Conservation (phyloP, 139 green algal species). For the Tetratostichococcus sp. region DNA sequence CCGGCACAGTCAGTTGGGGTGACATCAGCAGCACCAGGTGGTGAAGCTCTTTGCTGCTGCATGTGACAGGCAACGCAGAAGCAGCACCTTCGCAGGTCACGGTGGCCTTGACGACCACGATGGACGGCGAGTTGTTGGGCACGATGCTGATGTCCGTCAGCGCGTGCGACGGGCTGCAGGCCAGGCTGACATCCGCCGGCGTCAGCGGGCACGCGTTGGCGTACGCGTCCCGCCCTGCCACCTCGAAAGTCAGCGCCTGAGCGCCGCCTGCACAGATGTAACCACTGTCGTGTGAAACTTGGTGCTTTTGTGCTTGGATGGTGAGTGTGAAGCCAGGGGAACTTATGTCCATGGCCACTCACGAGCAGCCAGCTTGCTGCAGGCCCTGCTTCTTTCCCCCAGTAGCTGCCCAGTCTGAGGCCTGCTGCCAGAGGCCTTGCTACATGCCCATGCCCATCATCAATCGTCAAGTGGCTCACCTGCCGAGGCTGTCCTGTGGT, state of each 20-base stretch:
- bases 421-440: not conserved
- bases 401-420: not conserved
- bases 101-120: not conserved
- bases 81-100: not conserved
- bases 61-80: too few species aligned
- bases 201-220: slow-evolving; percentile 7
- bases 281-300: too few species aligned
- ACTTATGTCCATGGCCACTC: too few species aligned
- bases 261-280: not conserved
- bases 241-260: not conserved
- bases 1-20: too few species aligned
- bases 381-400: too few species aligned
- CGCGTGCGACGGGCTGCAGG: not conserved
- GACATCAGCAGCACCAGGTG: too few species aligned
- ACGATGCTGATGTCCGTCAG: not conserved
- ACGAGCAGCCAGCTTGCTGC: too few species aligned
- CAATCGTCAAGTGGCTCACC: too few species aligned
- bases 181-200: not conserved
- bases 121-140: not conserved
- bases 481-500: not conserved
- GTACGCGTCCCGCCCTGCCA: slow-evolving; percentile 17
- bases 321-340: too few species aligned
- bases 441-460: too few species aligned
- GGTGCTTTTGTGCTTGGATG: too few species aligned
- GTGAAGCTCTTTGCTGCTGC: too few species aligned